phyloP scores from a whole-genome alignment of 2,329 filamentous ascomycete genomes.

The Fusarium annulatum region DNA sequence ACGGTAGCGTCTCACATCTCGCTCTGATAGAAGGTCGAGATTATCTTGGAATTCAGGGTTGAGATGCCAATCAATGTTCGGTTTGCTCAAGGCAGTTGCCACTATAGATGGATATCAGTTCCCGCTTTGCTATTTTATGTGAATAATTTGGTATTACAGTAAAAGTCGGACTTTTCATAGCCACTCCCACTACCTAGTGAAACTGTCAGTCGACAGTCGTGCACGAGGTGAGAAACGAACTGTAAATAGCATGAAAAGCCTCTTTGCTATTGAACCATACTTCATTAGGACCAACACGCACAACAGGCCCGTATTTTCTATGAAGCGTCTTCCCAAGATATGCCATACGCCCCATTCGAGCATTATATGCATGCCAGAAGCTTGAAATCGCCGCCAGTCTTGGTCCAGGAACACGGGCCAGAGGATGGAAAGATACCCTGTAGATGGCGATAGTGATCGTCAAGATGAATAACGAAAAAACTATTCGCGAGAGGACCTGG shows the following conservation, averaged over 20 bases:
- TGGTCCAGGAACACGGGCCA: conserved; percentile 60
- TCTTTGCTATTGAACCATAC: conserved; percentile 63
- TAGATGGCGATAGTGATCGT: conserved; percentile 47
- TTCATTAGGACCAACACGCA: conserved; percentile 65
- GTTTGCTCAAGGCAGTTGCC: conserved; percentile 58
- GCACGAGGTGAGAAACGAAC: conserved; percentile 49
- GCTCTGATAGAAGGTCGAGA: conserved; percentile 63
- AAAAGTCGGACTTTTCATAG: conserved; percentile 65
- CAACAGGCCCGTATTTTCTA: conserved; percentile 58
- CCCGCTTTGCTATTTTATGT: not conserved
- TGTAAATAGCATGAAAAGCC: conserved; percentile 53
- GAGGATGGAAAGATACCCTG: conserved; percentile 56
- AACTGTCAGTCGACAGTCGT: not conserved
- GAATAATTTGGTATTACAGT: conserved; percentile 51
- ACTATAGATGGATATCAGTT: conserved; percentile 47
- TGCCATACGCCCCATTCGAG: conserved; percentile 56
- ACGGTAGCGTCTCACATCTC: conserved; percentile 59
- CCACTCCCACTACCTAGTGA: conserved; percentile 57
- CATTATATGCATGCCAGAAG: conserved; percentile 60
- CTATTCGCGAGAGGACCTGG: not conserved
- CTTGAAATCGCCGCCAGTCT: conserved; percentile 59
- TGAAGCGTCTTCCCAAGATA: conserved; percentile 59
- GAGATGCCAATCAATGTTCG: conserved; percentile 54
- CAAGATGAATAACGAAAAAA: conserved; percentile 21
- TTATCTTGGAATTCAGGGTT: conserved; percentile 54